These are phyloP conservation scores for Guadua angustifolia DNA, from an alignment of 176 grass and related monocot genomes.

Conservation along the genomic window DNA sequence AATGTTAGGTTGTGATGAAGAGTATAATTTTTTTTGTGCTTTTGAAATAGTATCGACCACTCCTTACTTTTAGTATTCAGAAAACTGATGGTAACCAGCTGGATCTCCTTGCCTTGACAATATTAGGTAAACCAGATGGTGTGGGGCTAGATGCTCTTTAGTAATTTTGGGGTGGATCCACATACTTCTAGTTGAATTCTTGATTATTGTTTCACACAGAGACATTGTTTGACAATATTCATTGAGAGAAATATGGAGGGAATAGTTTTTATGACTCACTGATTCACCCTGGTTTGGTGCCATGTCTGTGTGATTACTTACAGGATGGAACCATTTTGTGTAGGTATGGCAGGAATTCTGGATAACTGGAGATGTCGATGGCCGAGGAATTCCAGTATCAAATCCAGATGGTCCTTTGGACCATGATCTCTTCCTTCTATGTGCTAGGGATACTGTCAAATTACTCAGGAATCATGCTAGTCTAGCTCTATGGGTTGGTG, in stretches of 20 bases:
- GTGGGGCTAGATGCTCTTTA: background rate
- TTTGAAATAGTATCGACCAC: background rate
- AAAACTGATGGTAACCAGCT: conserved; percentile 23
- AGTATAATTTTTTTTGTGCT: background rate
- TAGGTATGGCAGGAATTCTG: conserved; percentile 99
- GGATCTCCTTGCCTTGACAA: conserved; percentile 7
- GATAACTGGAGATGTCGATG: conserved; percentile 98
- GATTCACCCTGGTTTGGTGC: background rate
- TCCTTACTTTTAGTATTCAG: conserved; percentile 2
- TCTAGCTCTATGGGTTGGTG: conserved; percentile 96
- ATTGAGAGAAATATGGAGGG: background rate
- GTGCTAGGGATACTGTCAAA: conserved; percentile 92
- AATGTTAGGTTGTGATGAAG: background rate
- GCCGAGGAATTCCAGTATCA: conserved; percentile 80
- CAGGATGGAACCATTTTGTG: conserved; percentile 38
- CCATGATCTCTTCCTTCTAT: conserved; percentile 90
- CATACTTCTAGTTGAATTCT: conserved; percentile 7
- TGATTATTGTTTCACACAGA: conserved; percentile 18
- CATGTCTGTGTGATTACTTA: conserved; percentile 34
- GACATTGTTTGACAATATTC: background rate
- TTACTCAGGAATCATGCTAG: conserved; percentile 94
- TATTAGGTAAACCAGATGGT: conserved; percentile 6
- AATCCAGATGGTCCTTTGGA: conserved; percentile 83
- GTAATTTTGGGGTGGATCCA: conserved; percentile 2
- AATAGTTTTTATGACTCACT: background rate